These are phyloP conservation scores for Tubosaeta sp. DNA, from an alignment of 768 basidiomycete genomes.

Conservation along the genomic window DNA sequence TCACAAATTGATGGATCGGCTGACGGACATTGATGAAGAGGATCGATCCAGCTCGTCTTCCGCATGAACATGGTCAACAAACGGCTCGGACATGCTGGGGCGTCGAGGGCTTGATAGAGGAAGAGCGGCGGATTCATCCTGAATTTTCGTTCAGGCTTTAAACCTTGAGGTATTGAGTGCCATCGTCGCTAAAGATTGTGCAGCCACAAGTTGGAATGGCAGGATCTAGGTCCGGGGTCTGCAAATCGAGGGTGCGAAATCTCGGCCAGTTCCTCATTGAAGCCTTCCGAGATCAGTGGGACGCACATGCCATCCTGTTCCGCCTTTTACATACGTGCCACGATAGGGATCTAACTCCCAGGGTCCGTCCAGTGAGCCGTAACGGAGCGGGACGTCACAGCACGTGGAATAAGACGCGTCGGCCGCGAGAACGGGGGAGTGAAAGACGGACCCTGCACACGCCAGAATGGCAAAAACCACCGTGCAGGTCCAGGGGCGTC, in stretches of 20 bases:
- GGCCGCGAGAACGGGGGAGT: neutral
- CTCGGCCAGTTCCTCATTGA: neutral
- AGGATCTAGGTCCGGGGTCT: constrained; percentile 5
- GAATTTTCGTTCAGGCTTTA: neutral
- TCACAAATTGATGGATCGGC: neutral
- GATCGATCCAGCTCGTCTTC: neutral
- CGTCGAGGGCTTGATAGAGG: neutral
- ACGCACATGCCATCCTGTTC: constrained; percentile 18
- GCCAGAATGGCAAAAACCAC: neutral
- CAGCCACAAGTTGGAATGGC: neutral
- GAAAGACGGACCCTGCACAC: too few species aligned
- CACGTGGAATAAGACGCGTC: neutral
- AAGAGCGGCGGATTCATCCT: neutral
- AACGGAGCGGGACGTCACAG: neutral
- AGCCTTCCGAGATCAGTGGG: neutral
- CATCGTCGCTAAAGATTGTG: neutral
- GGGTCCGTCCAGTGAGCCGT: neutral
- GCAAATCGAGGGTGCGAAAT: neutral
- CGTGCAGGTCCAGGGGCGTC: constrained; percentile 10
- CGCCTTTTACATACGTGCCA: constrained; percentile 2
- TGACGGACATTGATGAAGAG: constrained; percentile 11
- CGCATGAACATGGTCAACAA: neutral
- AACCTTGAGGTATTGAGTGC: constrained; percentile 9
- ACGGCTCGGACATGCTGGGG: constrained; percentile 7
- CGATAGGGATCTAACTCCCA: neutral